Percentiles rank a stretch among this genome's conserved stretches.
Conservation (phyloP, 345 rosid species). For the Moricandia arvensis region DNA sequence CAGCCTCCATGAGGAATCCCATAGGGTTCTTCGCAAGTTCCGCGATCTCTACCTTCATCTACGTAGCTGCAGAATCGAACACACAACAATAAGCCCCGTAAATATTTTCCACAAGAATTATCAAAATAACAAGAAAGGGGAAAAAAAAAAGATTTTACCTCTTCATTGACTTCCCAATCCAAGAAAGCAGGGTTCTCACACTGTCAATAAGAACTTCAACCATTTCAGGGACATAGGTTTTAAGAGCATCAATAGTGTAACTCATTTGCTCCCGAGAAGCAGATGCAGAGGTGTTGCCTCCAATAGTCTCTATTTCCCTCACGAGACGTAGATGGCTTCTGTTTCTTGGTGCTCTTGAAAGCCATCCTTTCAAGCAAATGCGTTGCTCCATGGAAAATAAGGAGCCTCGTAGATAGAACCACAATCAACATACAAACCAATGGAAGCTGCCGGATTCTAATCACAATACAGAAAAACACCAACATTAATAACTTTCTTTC, state of each 20-base stretch:
- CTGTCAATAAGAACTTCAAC: slow-evolving; percentile 71
- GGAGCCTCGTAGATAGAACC: slow-evolving; percentile 76
- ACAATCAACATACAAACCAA: slow-evolving; percentile 60
- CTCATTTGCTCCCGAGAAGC: slow-evolving; percentile 77
- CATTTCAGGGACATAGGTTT: slow-evolving; percentile 70
- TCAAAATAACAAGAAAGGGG: neutral
- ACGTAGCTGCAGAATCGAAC: slow-evolving; percentile 41
- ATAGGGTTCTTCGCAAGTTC: slow-evolving; percentile 65
- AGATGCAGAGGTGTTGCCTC: slow-evolving; percentile 61
- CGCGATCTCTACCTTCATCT: slow-evolving; percentile 55
- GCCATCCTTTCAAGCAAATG: slow-evolving; percentile 78
- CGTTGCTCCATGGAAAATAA: slow-evolving; percentile 59
- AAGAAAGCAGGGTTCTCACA: slow-evolving; percentile 71
- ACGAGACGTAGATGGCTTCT: slow-evolving; percentile 62
- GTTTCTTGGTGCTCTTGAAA: slow-evolving; percentile 66
- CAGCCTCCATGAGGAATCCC: slow-evolving; percentile 68
- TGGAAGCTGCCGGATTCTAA: slow-evolving; percentile 63
- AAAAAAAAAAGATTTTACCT: slow-evolving; percentile 40
- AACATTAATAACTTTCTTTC: slow-evolving; percentile 7
- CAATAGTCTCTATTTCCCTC: slow-evolving; percentile 77
- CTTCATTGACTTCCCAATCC: slow-evolving; percentile 82
- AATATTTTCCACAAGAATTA: neutral
- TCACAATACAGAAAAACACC: neutral
- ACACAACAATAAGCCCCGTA: neutral
- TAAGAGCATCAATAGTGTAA: slow-evolving; percentile 42